A percentile compares a stretch with the other conserved stretches of the same genome.
These are phyloP conservation scores for Przewalskia tangutica DNA, from an alignment of 257 asterid genomes.

Conservation along the genomic window DNA sequence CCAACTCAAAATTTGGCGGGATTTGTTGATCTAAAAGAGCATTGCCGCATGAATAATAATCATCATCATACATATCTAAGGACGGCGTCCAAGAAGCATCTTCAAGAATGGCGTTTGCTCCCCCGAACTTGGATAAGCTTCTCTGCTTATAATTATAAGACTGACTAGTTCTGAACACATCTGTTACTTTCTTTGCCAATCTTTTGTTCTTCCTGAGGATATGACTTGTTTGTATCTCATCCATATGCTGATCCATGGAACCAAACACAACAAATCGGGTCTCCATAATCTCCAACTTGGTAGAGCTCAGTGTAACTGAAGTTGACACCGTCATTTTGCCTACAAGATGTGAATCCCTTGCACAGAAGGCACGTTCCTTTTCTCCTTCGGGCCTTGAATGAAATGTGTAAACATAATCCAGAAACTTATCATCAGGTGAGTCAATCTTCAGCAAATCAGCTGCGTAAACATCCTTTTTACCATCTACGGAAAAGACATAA, in stretches of 20 bases:
- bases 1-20: conserved; percentile 60
- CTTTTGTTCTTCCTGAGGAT: conserved; percentile 31
- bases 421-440: conserved; percentile 33
- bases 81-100: conserved; percentile 37
- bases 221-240: conserved; percentile 28
- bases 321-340: conserved; percentile 77
- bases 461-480: conserved; percentile 48
- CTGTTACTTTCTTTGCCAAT: conserved; percentile 40
- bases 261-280: conserved; percentile 53
- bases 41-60: conserved; percentile 7
- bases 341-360: conserved; percentile 24
- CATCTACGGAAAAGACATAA: conserved; percentile 61
- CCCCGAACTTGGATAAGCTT: conserved; percentile 26
- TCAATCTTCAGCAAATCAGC: conserved; percentile 37
- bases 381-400: conserved; percentile 29
- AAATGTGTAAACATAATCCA: conserved; percentile 64
- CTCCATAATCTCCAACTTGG: conserved; percentile 45
- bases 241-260: conserved; percentile 18
- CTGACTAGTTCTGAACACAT: conserved; percentile 39
- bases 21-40: conserved; percentile 10
- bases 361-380: conserved; percentile 25
- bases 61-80: conserved; percentile 14
- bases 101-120: conserved; percentile 34
- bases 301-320: conserved; percentile 35
- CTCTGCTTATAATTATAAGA: conserved; percentile 33